Percentiles rank a stretch among this genome's conserved stretches.
These are phyloP conservation scores for Volvariella volvacea DNA, from an alignment of 1,284 basidiomycete species.

Conservation along the genomic window DNA sequence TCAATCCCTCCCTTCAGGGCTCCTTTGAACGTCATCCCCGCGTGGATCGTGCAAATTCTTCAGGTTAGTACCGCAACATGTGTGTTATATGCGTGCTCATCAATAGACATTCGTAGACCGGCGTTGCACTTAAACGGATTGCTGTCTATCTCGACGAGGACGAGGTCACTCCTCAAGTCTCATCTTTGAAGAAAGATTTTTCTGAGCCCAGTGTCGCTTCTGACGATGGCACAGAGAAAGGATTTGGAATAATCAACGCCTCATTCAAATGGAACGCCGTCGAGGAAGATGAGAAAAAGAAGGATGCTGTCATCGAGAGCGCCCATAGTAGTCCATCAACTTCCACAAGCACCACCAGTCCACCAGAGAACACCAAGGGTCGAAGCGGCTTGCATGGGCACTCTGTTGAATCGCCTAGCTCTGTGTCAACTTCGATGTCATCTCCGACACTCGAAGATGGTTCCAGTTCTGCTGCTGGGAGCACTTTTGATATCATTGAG, in stretches of 20 bases:
- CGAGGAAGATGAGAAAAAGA: constrained; percentile 25
- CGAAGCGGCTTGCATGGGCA: too few relatives aligned
- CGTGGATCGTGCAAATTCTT: constrained; percentile 57
- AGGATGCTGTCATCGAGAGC: too few relatives aligned
- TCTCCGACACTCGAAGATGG: constrained; percentile 17
- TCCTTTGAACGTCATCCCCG: constrained; percentile 67
- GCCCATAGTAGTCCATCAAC: too few relatives aligned
- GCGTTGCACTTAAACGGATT: constrained; percentile 77
- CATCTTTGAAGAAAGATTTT: constrained; percentile 44
- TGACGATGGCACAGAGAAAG: constrained; percentile 27
- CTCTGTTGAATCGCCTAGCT: neutral
- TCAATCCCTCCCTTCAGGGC: constrained; percentile 22
- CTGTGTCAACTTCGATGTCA: constrained; percentile 1
- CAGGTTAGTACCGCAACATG: constrained; percentile 28
- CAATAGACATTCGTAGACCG: constrained; percentile 37
- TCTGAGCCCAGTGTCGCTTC: constrained; percentile 17
- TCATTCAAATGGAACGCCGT: constrained; percentile 70
- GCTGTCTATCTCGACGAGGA: constrained; percentile 78
- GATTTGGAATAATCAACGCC: constrained; percentile 59
- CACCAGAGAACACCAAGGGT: too few relatives aligned
- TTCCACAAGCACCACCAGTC: too few relatives aligned
- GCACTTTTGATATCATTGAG: constrained; percentile 2
- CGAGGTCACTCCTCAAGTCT: constrained; percentile 71
- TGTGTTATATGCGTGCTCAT: constrained; percentile 1
- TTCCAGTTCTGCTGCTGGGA: constrained; percentile 10